phyloP scores from a whole-genome alignment of 106 monocot species.

The Triglochin maritima region DNA sequence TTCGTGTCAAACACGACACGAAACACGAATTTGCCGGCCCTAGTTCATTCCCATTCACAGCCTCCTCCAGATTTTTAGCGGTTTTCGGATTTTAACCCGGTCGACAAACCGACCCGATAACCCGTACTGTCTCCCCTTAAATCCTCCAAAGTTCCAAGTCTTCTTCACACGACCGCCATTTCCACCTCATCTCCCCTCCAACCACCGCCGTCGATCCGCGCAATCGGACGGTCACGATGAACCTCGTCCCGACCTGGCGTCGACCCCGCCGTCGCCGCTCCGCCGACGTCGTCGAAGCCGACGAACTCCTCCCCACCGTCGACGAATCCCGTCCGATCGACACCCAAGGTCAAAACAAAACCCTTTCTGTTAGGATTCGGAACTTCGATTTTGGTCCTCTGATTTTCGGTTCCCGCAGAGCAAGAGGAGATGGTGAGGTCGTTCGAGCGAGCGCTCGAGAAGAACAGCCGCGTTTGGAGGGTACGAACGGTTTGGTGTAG shows the following conservation, averaged over 20 bases:
- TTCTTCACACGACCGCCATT: too few relatives aligned
- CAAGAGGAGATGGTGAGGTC: conserved; percentile 20
- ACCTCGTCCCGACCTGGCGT: conserved; percentile 11
- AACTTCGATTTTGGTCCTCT: not conserved
- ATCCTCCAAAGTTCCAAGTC: too few relatives aligned
- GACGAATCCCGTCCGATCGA: conserved; percentile 19
- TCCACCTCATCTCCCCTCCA: too few relatives aligned
- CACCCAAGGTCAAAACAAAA: conserved; percentile 6
- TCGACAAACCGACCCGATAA: too few relatives aligned
- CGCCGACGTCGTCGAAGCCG: not conserved
- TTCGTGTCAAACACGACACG: too few relatives aligned
- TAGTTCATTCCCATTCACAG: too few relatives aligned
- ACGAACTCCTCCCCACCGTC: conserved; percentile 12
- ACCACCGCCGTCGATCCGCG: not conserved
- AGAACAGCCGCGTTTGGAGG: conserved; percentile 10
- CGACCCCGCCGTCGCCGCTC: conserved; percentile 1
- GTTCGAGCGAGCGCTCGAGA: conserved; percentile 14
- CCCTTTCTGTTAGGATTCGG: not conserved
- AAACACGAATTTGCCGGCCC: too few relatives aligned
- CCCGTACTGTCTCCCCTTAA: too few relatives aligned
- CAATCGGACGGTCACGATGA: conserved; percentile 4
- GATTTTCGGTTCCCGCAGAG: conserved; percentile 3
- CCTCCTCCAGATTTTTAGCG: too few relatives aligned
- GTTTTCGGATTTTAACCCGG: too few relatives aligned
- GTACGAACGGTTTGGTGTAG: not conserved